A percentile compares a stretch with the other conserved stretches of the same genome.
Evolutionary conservation across 1,284 basidiomycete species (phyloP).

Genomic region (Porogramme epimiltina): DNA sequence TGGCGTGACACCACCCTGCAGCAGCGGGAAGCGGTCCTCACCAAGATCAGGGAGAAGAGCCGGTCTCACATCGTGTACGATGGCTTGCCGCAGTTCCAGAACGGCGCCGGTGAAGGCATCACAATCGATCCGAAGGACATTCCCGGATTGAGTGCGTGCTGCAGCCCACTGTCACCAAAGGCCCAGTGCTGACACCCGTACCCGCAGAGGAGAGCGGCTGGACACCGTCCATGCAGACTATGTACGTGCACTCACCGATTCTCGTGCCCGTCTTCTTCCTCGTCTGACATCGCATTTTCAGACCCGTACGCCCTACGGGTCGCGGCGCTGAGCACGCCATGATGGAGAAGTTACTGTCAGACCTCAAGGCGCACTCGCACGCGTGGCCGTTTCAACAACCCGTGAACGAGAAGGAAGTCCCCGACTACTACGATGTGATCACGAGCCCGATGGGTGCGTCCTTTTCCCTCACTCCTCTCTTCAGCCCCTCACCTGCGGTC

Average conservation of each 20-base stretch:
- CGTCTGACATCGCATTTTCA: conserved; percentile 1
- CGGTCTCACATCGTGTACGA: conserved; percentile 86
- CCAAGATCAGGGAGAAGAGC: conserved; percentile 89
- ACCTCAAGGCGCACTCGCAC: conserved; percentile 79
- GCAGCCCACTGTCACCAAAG: conserved; percentile 12
- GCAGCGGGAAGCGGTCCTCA: conserved; percentile 89
- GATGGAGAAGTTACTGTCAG: conserved; percentile 86
- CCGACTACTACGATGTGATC: conserved; percentile 92
- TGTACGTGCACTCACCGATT: conserved; percentile 33
- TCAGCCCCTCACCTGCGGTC: not conserved
- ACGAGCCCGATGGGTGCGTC: conserved; percentile 90
- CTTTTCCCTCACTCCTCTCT: no score
- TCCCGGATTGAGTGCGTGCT: conserved; percentile 73
- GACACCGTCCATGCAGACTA: conserved; percentile 84
- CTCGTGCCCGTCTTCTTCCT: not conserved
- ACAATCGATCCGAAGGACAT: conserved; percentile 73
- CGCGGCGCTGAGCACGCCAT: conserved; percentile 60
- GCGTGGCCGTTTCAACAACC: conserved; percentile 90
- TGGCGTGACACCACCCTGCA: conserved; percentile 77
- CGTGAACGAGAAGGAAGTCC: conserved; percentile 83
- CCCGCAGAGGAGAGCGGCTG: conserved; percentile 84
- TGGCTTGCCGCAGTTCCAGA: conserved; percentile 81
- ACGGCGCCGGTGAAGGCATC: conserved; percentile 47
- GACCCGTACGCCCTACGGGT: conserved; percentile 39
- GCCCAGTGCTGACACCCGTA: conserved; percentile 28